A percentile compares a stretch with the other conserved stretches of the same genome.
Conservation (phyloP, 225 moss, liverwort and hornwort species). For the Rhytidiadelphus loreus region DNA sequence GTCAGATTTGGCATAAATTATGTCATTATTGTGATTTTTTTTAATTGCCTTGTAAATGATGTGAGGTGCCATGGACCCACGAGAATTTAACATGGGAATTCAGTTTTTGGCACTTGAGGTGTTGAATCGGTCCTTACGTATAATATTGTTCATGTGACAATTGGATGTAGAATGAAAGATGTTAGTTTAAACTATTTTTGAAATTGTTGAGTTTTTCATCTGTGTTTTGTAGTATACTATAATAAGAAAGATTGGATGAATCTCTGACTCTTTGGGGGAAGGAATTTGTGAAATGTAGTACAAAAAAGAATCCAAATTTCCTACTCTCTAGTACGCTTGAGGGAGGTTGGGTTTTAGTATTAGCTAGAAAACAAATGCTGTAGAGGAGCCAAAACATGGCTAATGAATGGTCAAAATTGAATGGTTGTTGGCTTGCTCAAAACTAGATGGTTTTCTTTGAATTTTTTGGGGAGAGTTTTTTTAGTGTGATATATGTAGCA, state of each 20-base stretch:
- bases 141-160: fast-evolving
- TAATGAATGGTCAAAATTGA: too few relatives aligned
- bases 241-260: background rate
- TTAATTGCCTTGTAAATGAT: too few relatives aligned
- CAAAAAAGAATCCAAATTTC: background rate
- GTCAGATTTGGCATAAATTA: too few relatives aligned
- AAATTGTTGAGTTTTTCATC: background rate
- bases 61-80: fast-evolving
- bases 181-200: background rate
- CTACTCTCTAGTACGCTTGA: fast-evolving
- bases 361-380: background rate
- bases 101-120: too few relatives aligned
- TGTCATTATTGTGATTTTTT: too few relatives aligned
- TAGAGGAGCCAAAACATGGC: background rate
- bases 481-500: background rate
- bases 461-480: background rate
- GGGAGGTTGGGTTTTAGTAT: background rate
- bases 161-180: background rate
- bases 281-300: background rate
- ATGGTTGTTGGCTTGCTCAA: background rate
- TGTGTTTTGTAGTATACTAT: background rate
- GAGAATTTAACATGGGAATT: too few relatives aligned
- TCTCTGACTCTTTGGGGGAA: fast-evolving
- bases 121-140: too few relatives aligned
- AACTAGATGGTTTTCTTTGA: background rate